Base-by-base conservation (phyloP, 1,284 basidiomycete species). In the Fomitopsis pinicola region DNA sequence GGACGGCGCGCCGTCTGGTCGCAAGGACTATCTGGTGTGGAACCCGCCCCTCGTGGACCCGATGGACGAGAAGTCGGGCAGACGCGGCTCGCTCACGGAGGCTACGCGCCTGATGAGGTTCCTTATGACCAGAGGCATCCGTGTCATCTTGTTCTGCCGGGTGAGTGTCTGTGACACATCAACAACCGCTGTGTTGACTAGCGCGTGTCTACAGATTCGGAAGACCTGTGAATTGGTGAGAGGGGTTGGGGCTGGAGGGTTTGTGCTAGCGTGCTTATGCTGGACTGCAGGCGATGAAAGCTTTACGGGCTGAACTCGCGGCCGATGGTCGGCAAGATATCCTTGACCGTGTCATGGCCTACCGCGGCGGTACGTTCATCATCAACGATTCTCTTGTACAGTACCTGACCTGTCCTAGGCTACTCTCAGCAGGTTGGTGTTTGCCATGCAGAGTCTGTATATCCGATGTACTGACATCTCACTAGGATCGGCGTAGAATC, bases 121-220 rank as follows among this genome's bases (percentile, higher is more conserved):
- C 72, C 77, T 97, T 55, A 92, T 97, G 85, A 88, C 88, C 63
- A 81, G 85, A 8, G 94, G 94, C 1, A 76, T 95, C 22, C 80
- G 92, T 42, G 88, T 91, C 1, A 95, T 97, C 64, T 76, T 97
- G 22, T 97, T 97, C 71, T 94, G 92, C 77, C 92, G 94, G 79
- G 92, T 92, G 56, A 50, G 75, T 53, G 8, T 9, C 35, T 40
- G 14, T 30, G 5, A 61, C 19, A 17, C 28, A 33, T 15, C 33
- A 59, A 52, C 48, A 52, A 28, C 19, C 26, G 33, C 33, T 8
- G 30, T 33, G 55, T 42, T 12, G 2, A 44, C 38, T 36, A 42
- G 7, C 22, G 9, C 38, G 12, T 55, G 42, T 8, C 15, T 12
- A 9, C 58, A 93, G 91, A 85, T 89, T 42, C 80, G 94, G 33